Evolutionary conservation across 805 yeast species (phyloP), one percentile per base, ranked within the genome.

Genomic region (Lipomyces chichibuensis): DNA sequence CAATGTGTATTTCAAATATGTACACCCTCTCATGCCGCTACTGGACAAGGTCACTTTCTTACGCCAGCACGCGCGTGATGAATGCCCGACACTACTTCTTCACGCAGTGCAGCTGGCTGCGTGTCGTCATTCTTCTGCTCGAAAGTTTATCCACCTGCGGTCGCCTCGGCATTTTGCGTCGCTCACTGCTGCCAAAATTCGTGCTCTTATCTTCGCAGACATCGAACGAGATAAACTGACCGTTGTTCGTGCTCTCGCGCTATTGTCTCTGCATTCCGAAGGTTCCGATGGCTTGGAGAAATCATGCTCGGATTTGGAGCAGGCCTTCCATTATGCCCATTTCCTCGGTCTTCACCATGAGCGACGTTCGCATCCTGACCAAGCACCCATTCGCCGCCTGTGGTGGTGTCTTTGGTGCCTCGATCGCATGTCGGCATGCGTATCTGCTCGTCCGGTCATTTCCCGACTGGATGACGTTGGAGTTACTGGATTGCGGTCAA

Each of bases 101-200:
- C 83, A 82, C 64, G 82, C 84, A 0, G 79, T 83, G 49, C 74
- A 82, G n/a, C 72, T 83, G 25, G 77, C 76, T 13, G 80, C 83
- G 0, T 79, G 83, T 9, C 73, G 83, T 23, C 83, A 83, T 64
- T 78, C 79, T 0, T 72, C 74, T 14, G 81, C 82, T 7, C 70
- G 68, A 14, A 69, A 67, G 43, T 74, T 73, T 46, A 65, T 80
- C 4, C 75, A 73, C 11, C 66, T 69, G 23, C 78, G 77, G 57
- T 57, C 75, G 9, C 73, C 78, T 35, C 72, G 77, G 29, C 74
- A 74, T 60, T 78, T 77, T 67, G 77, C 80, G 37, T 69, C 78
- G 4, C 60, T 71, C 20, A 71, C 77, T 11, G 72, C 77, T 57
- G 68, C 78, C 64, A 80, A 80, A 66, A 71, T 80, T 49, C 73